phyloP scores from a whole-genome alignment of 805 yeast species.

The Yarrowia porcina region DNA sequence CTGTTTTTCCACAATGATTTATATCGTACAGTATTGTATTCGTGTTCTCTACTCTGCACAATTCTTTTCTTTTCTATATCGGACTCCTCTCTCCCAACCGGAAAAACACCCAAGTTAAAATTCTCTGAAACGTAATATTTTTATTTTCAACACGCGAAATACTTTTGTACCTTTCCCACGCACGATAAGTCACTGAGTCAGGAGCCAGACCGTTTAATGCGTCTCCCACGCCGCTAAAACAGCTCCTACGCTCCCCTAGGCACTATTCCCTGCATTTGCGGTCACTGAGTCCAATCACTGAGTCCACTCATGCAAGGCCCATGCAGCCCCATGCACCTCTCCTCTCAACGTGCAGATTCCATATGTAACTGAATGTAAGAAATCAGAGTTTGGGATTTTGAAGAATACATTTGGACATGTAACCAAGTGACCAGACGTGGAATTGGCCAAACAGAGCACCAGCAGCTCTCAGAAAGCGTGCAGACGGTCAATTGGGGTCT shows the following conservation, averaged over 20 bases:
- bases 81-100: conserved; percentile 17
- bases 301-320: neutral
- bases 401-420: neutral
- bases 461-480: no score
- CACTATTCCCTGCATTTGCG: neutral
- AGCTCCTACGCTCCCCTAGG: neutral
- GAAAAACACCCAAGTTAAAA: conserved; percentile 1
- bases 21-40: no score
- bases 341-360: neutral
- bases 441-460: neutral
- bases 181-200: conserved; percentile 16
- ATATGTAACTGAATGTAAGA: conserved; percentile 16
- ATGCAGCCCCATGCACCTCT: neutral
- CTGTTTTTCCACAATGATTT: no score
- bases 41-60: neutral
- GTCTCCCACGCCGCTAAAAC: neutral
- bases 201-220: neutral
- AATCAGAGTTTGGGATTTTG: neutral
- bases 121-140: neutral
- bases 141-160: no score
- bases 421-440: neutral
- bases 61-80: neutral
- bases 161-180: neutral
- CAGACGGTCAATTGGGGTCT: neutral
- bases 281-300: conserved; percentile 14